These are phyloP conservation scores for Diplodia corticola DNA, from an alignment of 2,329 filamentous ascomycete species.

Conservation along the genomic window DNA sequence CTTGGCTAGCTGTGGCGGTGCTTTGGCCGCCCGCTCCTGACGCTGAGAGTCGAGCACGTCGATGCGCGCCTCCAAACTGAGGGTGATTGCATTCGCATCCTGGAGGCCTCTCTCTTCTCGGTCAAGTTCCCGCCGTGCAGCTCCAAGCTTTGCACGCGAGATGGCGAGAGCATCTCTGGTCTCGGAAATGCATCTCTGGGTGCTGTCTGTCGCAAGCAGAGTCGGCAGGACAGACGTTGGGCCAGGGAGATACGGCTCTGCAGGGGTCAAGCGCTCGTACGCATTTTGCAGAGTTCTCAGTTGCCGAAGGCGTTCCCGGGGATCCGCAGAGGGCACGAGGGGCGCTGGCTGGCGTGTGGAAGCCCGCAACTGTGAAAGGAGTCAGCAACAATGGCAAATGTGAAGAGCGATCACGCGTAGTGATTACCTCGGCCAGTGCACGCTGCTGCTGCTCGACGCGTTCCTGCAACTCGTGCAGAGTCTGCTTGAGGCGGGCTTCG, in stretches of 20 bases:
- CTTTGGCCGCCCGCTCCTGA: slow-evolving; percentile 58
- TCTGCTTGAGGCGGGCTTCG: slow-evolving; percentile 62
- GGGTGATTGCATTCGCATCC: slow-evolving; percentile 50
- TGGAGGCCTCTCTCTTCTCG: slow-evolving; percentile 49
- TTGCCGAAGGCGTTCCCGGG: slow-evolving; percentile 44
- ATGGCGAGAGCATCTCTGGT: slow-evolving; percentile 60
- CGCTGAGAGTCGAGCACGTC: slow-evolving; percentile 59
- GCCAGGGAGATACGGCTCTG: slow-evolving; percentile 65
- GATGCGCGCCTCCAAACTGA: slow-evolving; percentile 59
- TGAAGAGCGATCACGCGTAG: neutral
- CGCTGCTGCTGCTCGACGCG: slow-evolving; percentile 51
- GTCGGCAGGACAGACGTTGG: slow-evolving; percentile 67
- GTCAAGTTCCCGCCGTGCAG: slow-evolving; percentile 43
- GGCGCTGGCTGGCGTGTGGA: slow-evolving; percentile 28
- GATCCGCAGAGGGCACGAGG: slow-evolving; percentile 37
- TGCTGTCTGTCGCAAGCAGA: slow-evolving; percentile 68
- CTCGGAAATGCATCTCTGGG: slow-evolving; percentile 64
- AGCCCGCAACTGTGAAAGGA: slow-evolving; percentile 47
- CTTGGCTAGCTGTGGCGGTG: slow-evolving; percentile 61
- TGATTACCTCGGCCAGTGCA: slow-evolving; percentile 47
- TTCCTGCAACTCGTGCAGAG: slow-evolving; percentile 65
- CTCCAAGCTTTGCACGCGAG: slow-evolving; percentile 43
- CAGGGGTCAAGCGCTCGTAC: slow-evolving; percentile 63
- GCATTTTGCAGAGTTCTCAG: slow-evolving; percentile 60
- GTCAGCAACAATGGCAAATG: neutral